phyloP scores from a whole-genome alignment of 2,329 filamentous ascomycete genomes.

The Paracoccidioides lutzii region DNA sequence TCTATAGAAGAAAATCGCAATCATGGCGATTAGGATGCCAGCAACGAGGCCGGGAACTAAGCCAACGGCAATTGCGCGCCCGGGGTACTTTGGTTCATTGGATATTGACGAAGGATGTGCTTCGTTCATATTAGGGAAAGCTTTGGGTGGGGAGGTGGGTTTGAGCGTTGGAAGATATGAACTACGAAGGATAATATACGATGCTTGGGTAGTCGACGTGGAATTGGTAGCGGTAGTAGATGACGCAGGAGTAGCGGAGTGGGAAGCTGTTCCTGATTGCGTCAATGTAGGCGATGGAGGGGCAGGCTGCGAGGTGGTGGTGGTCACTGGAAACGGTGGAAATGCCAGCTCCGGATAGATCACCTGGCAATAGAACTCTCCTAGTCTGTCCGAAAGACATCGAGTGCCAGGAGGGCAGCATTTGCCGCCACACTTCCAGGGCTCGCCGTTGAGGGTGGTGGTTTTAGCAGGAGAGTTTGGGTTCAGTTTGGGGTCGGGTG shows the following conservation, averaged over 20 bases:
- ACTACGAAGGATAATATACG: neutral
- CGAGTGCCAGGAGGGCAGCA: conserved; percentile 25
- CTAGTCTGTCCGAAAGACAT: neutral
- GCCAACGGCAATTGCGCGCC: conserved; percentile 30
- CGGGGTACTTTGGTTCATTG: conserved; percentile 25
- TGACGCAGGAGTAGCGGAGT: conserved; percentile 10
- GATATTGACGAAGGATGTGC: conserved; percentile 18
- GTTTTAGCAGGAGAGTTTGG: conserved; percentile 30
- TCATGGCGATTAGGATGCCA: conserved; percentile 40
- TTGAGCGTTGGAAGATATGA: neutral
- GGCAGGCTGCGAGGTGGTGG: neutral
- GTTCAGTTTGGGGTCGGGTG: conserved; percentile 29
- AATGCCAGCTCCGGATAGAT: neutral
- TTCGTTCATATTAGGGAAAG: conserved; percentile 11
- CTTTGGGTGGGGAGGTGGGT: conserved; percentile 12
- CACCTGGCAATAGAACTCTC: neutral
- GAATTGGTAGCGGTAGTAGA: conserved; percentile 8
- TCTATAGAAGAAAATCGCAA: conserved; percentile 32
- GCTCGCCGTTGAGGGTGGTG: conserved; percentile 25
- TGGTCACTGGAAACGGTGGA: neutral
- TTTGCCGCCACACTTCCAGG: conserved; percentile 29
- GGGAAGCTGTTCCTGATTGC: conserved; percentile 14
- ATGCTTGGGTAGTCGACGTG: no score
- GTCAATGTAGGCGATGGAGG: conserved; percentile 16
- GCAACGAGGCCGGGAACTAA: conserved; percentile 36